Base-by-base conservation (phyloP, 2,329 filamentous ascomycete genomes). In the Xylaria sp. region DNA sequence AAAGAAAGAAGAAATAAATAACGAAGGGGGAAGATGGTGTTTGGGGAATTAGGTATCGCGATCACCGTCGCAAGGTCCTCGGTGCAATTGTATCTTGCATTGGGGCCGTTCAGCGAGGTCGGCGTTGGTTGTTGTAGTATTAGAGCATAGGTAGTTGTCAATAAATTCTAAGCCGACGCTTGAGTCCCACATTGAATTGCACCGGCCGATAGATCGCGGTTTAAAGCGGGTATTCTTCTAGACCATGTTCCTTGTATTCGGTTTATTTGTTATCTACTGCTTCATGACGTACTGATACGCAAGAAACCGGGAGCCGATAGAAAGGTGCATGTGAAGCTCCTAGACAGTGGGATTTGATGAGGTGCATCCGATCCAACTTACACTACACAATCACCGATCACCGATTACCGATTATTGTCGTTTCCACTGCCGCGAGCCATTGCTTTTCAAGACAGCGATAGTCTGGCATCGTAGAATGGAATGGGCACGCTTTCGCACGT, bases 401-500 rank as follows among this genome's bases (percentile, higher is more conserved):
- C n/a, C n/a, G n/a, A n/a, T n/a, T n/a, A n/a, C n/a, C n/a, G n/a
- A n/a, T 38, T 36, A 36, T 36, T 5, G 9, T 9, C 9, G 33
- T 36, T 9, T 36, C 36, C 11, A 39, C 36, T 13, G 2, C 36
- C 36, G n/a, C n/a, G 3, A 25, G 31, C 29, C 29, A 22, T 13
- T 25, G 1, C 29, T 39, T 20, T 55, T 17, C 1, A 27, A 58
- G 31, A 58, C 36, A 9, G 31, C 17, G 25, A 49, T 15, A 22
- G 20, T 36, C 17, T 7, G 25, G 22, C 44, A 58, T 27, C 42
- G 64, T 66, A 74, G 31, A 65, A 81, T 82, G 80, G 80, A 77
- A 83, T 83, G 81, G 74, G 73, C 71, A 77, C 73, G 69, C 67
- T 79, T 71, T 75, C 78, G 50, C 76, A 77, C 68, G 78, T 82